phyloP scores from a whole-genome alignment of 352 stramenopile species.

The Globisporangium irregulare region DNA sequence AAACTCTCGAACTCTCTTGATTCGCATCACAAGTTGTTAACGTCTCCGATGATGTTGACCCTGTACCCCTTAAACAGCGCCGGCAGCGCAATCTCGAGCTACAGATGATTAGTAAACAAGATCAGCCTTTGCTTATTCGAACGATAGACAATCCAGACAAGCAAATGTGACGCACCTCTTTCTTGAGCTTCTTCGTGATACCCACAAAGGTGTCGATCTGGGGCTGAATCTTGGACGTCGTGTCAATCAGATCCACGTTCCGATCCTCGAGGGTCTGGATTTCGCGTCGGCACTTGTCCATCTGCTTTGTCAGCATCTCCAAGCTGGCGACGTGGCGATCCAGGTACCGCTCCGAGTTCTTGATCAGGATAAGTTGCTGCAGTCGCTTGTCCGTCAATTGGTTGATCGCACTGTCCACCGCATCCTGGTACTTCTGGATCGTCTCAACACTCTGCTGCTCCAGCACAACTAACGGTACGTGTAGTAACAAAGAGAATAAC shows the following conservation, averaged over 20 bases:
- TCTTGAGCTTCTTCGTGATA: conserved; percentile 67
- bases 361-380: conserved; percentile 72
- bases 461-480: conserved; percentile 32
- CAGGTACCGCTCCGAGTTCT: conserved; percentile 71
- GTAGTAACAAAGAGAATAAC: neutral
- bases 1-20: neutral
- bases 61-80: conserved; percentile 74
- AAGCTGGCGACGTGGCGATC: conserved; percentile 66
- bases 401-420: conserved; percentile 40
- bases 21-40: conserved; percentile 59
- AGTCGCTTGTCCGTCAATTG: conserved; percentile 63
- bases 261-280: conserved; percentile 70
- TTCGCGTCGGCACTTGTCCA: conserved; percentile 67
- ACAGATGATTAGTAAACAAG: conserved; percentile 1
- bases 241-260: conserved; percentile 65
- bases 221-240: conserved; percentile 43
- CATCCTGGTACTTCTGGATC: conserved; percentile 37
- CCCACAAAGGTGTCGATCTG: conserved; percentile 51
- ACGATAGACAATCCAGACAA: neutral
- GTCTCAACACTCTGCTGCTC: conserved; percentile 63
- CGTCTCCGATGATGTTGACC: conserved; percentile 78
- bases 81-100: conserved; percentile 61
- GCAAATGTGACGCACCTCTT: conserved; percentile 34
- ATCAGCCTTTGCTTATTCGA: neutral
- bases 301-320: conserved; percentile 69